Conservation (phyloP, 2,329 filamentous ascomycete genomes). For the Colletotrichum liaoningense region DNA sequence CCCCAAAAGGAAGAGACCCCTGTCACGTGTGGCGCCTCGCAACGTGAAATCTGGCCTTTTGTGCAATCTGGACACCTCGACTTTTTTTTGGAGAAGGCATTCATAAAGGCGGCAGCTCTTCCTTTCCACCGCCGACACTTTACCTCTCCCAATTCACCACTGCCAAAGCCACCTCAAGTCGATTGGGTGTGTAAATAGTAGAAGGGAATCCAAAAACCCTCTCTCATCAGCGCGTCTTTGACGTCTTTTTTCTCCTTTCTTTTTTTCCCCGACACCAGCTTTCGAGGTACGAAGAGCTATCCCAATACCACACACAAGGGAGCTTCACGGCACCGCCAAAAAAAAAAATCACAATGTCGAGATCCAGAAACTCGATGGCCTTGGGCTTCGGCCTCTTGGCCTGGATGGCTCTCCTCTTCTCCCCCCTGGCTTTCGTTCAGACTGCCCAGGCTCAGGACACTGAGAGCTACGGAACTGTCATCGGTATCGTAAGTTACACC, state of each 20-base stretch:
- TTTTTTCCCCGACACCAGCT: slow-evolving; percentile 10
- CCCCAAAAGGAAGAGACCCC: slow-evolving; percentile 33
- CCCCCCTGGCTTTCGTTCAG: slow-evolving; percentile 86
- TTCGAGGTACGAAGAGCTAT: slow-evolving; percentile 11
- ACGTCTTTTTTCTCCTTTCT: slow-evolving; percentile 1
- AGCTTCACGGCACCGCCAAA: slow-evolving; percentile 34
- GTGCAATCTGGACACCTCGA: slow-evolving; percentile 58
- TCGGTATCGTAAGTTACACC: slow-evolving; percentile 80
- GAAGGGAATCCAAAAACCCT: slow-evolving; percentile 25
- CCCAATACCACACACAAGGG: neutral
- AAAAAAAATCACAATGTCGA: slow-evolving; percentile 54
- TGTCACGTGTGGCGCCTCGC: slow-evolving; percentile 45
- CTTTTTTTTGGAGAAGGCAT: slow-evolving; percentile 46
- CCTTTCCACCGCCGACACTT: slow-evolving; percentile 39
- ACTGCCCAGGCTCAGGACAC: slow-evolving; percentile 79
- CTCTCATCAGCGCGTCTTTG: slow-evolving; percentile 8
- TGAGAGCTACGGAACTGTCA: slow-evolving; percentile 87
- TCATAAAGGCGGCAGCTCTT: slow-evolving; percentile 48
- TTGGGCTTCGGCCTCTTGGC: slow-evolving; percentile 88
- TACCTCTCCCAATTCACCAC: slow-evolving; percentile 26
- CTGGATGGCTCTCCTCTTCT: slow-evolving; percentile 91
- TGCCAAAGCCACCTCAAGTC: slow-evolving; percentile 32
- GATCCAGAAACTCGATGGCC: slow-evolving; percentile 76
- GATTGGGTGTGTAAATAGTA: slow-evolving; percentile 34
- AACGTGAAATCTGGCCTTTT: slow-evolving; percentile 63